Conservation (phyloP, 2,329 filamentous ascomycete genomes). For the Pseudocercospora eumusae region DNA sequence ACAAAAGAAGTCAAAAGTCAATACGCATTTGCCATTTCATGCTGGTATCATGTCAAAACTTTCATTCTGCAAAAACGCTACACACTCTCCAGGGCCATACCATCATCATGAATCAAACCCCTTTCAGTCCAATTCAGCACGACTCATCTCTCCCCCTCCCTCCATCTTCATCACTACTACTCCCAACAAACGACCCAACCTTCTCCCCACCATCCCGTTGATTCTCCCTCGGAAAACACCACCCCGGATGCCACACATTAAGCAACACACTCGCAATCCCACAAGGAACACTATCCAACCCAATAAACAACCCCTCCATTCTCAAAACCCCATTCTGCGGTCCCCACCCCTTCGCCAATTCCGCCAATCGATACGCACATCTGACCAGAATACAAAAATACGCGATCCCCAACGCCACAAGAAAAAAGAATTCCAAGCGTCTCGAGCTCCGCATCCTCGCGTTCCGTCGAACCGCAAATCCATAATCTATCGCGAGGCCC, state of each 20-base stretch:
- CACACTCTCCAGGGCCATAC: no score
- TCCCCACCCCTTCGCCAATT: slow-evolving; percentile 34
- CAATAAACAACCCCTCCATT: slow-evolving; percentile 34
- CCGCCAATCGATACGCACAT: slow-evolving; percentile 37
- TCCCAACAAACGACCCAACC: neutral
- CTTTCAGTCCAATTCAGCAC: neutral
- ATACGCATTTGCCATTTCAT: no score
- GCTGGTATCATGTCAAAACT: no score
- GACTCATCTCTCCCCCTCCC: neutral
- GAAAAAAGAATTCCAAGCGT: slow-evolving; percentile 37
- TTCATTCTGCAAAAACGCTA: neutral
- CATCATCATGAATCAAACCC: neutral
- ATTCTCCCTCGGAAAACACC: slow-evolving; percentile 34
- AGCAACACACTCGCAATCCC: slow-evolving; percentile 34
- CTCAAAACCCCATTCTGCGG: slow-evolving; percentile 32
- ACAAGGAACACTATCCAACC: slow-evolving; percentile 40
- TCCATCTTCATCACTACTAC: slow-evolving; percentile 19
- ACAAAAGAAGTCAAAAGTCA: neutral
- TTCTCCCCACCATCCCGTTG: slow-evolving; percentile 23
- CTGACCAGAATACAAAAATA: slow-evolving; percentile 35
- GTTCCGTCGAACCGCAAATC: slow-evolving; percentile 28
- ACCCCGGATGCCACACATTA: slow-evolving; percentile 39
- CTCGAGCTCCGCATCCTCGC: slow-evolving; percentile 40
- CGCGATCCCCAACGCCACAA: slow-evolving; percentile 31
- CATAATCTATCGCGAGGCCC: slow-evolving; percentile 44